Base-by-base conservation (phyloP, 106 monocot species). In the Allium sativum region DNA sequence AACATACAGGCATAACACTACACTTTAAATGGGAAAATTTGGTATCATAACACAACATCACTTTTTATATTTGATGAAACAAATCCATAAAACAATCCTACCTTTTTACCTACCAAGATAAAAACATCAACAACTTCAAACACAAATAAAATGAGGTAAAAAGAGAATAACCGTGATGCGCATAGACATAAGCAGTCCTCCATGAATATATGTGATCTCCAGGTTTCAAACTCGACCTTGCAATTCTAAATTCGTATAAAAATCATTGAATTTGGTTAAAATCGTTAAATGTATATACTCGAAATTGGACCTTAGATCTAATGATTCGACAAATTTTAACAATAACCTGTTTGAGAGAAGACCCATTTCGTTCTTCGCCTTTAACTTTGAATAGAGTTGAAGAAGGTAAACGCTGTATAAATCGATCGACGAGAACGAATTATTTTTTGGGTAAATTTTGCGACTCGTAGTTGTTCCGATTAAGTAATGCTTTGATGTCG, bases 181-280 rank as follows among this genome's bases (percentile, higher is more conserved):
- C 85, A 57, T 89, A 94, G 56, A 89, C 71, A 64, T 89, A 89
- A 48, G 86, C 86, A 55, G 82, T 69, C 64, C 93, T 80, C 93
- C 93, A 94, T 0, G 93, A 89, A 64, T 94, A 94, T 62, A 94
- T 81, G 71, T 94, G 93, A 73, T 94, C 89, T 21, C 93, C 93
- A 3, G 93, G 69, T 78, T 89, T 89, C 89, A 94, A 65, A 71
- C 78, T 78, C 66, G 73, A 85, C 83, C 59, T 81, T 42, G 64
- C 68, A 20, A 79, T 70, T 82, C 78, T 86, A 15, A 51, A 17
- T 12, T 12, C 3, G 9, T 16, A 13, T 6, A 1, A 1, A 55
- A 42, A 55, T 19, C 43, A 44, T n/a, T 21, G 9, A 55, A 19
- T 11, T 22, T 7, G 7, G 7, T 8, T 48, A 3, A 42, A 9